Base-by-base conservation (phyloP, 441 rosid species). In the Dalechampia spathulata region DNA sequence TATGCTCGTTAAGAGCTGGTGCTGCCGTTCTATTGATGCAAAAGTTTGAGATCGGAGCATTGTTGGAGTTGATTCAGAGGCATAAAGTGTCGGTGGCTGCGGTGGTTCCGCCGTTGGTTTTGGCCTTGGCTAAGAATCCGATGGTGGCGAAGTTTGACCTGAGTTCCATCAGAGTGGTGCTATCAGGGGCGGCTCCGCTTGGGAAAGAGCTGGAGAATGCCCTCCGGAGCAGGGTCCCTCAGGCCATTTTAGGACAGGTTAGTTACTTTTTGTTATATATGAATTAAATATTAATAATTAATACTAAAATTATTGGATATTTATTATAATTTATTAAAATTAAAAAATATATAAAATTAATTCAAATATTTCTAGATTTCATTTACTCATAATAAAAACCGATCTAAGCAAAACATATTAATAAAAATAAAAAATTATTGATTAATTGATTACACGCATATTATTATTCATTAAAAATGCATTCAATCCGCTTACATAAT, bases 101-200 rank as follows among this genome's bases (percentile, higher is more conserved):
- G 4, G 80, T 90, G 66, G 94, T 90, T 50, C 98, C 98, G 3
- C 98, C 98, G 15, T 58, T 90, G 26, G 96, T 90, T 20, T 67
- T 90, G 56, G 88, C 94, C 2, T 62, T 87, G 7, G 94, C 96
- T 1, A 87, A 87, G 76, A 87, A 81, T 56, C 87, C 94, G 0
- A 23, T 78, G 52, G 94, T 85, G 44, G 84, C 66, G 20, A 64
- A 68, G 21, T 85, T 55, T 55, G 92, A 90, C 56, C 79, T 90
- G 22, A 73, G 79, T 44, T 85, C 96, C 10, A 78, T 87, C 11
- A 68, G 96, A 61, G 52, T 82, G 63, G 87, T 90, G 69, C 82
- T 87, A 12, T 90, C 98, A 0, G 98, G 98, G 55, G 98, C 98
- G 0, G 96, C 98, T 5, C 98, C 96, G 21, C 78, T 90, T n/a